These are phyloP conservation scores for Pestalotiopsis sp. DNA, from an alignment of 2,329 filamentous ascomycete genomes.

Conservation along the genomic window DNA sequence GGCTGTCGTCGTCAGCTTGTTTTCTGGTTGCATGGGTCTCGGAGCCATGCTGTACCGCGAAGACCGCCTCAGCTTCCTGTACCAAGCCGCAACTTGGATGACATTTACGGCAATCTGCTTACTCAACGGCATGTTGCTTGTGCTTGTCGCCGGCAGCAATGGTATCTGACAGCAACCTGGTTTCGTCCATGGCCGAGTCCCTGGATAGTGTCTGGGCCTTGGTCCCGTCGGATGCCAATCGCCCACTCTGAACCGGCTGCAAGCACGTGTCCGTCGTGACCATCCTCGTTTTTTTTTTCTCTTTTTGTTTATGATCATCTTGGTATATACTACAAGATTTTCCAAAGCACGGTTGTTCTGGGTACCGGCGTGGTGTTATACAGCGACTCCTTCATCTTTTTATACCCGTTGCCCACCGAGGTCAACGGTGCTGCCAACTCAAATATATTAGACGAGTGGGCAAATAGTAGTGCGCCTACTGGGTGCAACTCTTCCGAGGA, in stretches of 20 bases:
- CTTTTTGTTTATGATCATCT: not conserved
- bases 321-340: not conserved
- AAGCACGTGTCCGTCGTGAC: not conserved
- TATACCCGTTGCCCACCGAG: not conserved
- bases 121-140: constrained; percentile 53
- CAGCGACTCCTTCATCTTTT: not conserved
- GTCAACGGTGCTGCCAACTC: not conserved
- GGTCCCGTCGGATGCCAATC: not conserved
- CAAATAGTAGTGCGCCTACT: not conserved
- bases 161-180: constrained; percentile 21
- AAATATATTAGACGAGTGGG: not conserved
- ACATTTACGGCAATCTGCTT: constrained; percentile 48
- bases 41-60: constrained; percentile 58
- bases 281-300: not conserved
- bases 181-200: not conserved
- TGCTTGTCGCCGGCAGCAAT: constrained; percentile 47
- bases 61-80: constrained; percentile 42
- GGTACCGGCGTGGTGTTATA: not conserved
- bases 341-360: not conserved
- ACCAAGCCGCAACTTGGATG: constrained; percentile 44
- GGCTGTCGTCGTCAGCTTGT: constrained; percentile 67
- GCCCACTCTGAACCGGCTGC: not conserved
- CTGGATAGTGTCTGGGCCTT: not conserved
- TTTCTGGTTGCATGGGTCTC: constrained; percentile 63
- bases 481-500: not conserved